Base-by-base conservation (phyloP, 306 rosid genomes). In the Begonia fuchsioides region DNA sequence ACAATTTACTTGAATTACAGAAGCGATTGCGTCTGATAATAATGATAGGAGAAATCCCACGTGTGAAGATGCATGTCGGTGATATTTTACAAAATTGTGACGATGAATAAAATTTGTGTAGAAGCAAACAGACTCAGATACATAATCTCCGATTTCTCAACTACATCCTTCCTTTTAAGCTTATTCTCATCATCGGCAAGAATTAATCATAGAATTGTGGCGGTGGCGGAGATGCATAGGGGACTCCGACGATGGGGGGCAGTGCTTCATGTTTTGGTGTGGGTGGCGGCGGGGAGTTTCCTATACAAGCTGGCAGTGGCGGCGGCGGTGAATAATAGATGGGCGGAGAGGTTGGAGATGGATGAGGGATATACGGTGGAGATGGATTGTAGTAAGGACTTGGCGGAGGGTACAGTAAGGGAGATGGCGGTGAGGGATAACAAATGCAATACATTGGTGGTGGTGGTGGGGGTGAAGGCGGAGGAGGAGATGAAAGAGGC, bases 301-400 rank as follows among this genome's bases (percentile, higher is more conserved):
- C 55, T 12, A 51, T n/a, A 32, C 55, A 51, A 1, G 43, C 19
- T 50, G 54, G 54, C 12, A 13, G 39, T 14, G 40, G 35, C 14
- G 61, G 41, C 32, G 63, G 55, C 0, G 49, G 35, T 20, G 35
- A 57, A 50, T 56, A 56, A 50, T 12, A 9, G 49, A 15, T 1
- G 12, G 16, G 56, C 15, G 56, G 58, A 26, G 56, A 52, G 12
- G 68, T 51, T 12, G 49, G 66, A 38, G 66, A 38, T 35, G 52
- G 46, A 61, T 48, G 52, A 49, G 13, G 41, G 39, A 13, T 38
- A 45, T 43, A 18, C 5, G 53, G 55, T 44, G 53, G 47, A 26
- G 39, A 15, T 15, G 63, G 50, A 17, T 13, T 9, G 13, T 10
- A 41, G 14, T 41, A n/a, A 10, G 45, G 45, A 10, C 45, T 41